These are phyloP conservation scores for Diaporthe sp. DNA, from an alignment of 2,329 filamentous ascomycete genomes.

Conservation along the genomic window DNA sequence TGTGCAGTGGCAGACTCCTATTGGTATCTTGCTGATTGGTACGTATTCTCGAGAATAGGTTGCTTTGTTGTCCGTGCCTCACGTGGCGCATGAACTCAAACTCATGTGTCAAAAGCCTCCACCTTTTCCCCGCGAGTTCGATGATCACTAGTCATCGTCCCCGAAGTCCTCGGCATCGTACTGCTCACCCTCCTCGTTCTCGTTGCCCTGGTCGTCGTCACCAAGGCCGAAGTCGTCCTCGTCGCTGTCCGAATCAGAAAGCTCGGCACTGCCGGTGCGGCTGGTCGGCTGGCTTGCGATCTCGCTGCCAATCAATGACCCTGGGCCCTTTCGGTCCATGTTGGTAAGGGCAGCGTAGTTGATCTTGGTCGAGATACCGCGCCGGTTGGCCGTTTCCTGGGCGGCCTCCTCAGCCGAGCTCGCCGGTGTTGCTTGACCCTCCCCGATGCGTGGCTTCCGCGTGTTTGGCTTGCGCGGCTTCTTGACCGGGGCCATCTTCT, in stretches of 20 bases:
- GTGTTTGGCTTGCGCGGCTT: conserved; percentile 67
- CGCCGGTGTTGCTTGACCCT: conserved; percentile 76
- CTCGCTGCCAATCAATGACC: conserved; percentile 65
- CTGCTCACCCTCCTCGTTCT: conserved; percentile 28
- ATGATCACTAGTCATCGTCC: conserved; percentile 27
- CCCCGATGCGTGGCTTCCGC: conserved; percentile 69
- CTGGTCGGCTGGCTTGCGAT: conserved; percentile 52
- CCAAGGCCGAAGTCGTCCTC: conserved; percentile 37
- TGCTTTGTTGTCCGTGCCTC: conserved; percentile 1
- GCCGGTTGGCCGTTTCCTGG: conserved; percentile 75
- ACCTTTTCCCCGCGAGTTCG: not conserved
- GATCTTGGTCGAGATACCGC: conserved; percentile 80
- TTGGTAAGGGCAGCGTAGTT: conserved; percentile 77
- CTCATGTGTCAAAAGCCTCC: not conserved
- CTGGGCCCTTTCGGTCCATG: conserved; percentile 63
- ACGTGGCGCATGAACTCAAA: not conserved
- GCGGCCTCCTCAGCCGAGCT: conserved; percentile 79
- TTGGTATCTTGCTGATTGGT: conserved; percentile 20
- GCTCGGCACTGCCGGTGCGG: conserved; percentile 50
- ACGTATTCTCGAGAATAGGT: too few species aligned
- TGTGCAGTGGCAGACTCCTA: not conserved
- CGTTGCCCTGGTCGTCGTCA: conserved; percentile 38
- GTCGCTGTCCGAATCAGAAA: conserved; percentile 44
- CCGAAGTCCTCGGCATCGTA: conserved; percentile 23
- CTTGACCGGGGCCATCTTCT: conserved; percentile 75